Conservation (phyloP, 2,329 filamentous ascomycete species). For the Aspergillus ustus region DNA sequence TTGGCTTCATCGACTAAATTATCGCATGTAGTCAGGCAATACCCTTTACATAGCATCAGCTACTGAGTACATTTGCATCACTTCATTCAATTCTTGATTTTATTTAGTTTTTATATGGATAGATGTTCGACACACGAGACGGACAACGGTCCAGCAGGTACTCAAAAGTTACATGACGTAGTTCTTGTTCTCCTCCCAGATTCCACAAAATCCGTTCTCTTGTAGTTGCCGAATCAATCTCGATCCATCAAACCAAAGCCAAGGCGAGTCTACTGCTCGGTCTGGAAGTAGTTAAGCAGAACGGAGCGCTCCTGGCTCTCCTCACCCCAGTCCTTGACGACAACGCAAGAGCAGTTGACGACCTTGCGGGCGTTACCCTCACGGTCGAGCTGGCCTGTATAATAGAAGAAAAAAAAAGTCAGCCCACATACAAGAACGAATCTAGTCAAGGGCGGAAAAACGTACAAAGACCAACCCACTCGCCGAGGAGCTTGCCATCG, state of each 20-base stretch:
- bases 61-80: neutral
- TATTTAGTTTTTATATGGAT: neutral
- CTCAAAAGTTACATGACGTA: neutral
- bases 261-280: slow-evolving; percentile 56
- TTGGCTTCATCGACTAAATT: neutral
- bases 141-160: neutral
- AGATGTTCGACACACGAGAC: neutral
- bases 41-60: neutral
- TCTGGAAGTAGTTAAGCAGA: slow-evolving; percentile 99
- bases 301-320: slow-evolving; percentile 98
- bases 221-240: neutral
- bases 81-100: neutral
- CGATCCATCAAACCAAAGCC: slow-evolving; percentile 8
- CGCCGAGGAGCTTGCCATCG: slow-evolving; percentile 98
- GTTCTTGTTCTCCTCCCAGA: neutral
- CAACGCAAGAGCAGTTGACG: slow-evolving; percentile 99
- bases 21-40: neutral
- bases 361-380: slow-evolving; percentile 99
- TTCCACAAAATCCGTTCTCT: neutral
- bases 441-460: slow-evolving; percentile 40
- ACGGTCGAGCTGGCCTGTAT: slow-evolving; percentile 92
- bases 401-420: slow-evolving; percentile 11
- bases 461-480: slow-evolving; percentile 99
- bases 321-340: slow-evolving; percentile 99
- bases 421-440: slow-evolving; percentile 17